These are phyloP conservation scores for Diaporthe eres DNA, from an alignment of 2,329 filamentous ascomycete species.

Conservation along the genomic window DNA sequence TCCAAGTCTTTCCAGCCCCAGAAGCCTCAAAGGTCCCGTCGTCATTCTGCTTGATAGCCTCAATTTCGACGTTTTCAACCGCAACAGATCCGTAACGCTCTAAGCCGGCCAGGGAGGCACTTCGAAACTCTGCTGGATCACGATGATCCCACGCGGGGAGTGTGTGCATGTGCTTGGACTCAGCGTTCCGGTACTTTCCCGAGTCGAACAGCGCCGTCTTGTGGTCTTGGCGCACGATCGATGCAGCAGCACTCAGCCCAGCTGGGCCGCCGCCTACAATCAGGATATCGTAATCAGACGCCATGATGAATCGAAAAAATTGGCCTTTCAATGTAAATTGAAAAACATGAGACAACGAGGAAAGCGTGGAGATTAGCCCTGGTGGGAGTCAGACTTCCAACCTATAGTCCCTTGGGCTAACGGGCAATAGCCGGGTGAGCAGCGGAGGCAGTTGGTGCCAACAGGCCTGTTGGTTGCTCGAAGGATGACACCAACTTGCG, in stretches of 20 bases:
- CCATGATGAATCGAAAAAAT: neutral
- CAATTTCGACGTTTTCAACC: conserved; percentile 45
- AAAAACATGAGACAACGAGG: neutral
- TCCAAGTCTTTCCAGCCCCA: conserved; percentile 59
- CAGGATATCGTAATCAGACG: conserved; percentile 50
- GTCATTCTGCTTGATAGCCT: conserved; percentile 42
- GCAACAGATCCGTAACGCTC: conserved; percentile 53
- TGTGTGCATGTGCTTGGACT: conserved; percentile 63
- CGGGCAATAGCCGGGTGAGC: no score
- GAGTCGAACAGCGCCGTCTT: conserved; percentile 64
- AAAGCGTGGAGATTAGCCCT: neutral
- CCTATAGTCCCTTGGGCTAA: no score
- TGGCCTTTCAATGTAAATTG: no score
- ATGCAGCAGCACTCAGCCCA: conserved; percentile 61
- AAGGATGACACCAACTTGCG: neutral
- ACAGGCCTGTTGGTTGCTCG: neutral
- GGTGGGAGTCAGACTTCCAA: neutral
- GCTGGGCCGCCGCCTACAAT: conserved; percentile 67
- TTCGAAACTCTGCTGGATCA: conserved; percentile 52
- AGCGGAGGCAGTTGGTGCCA: neutral
- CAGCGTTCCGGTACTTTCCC: conserved; percentile 63
- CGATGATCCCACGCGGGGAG: conserved; percentile 56
- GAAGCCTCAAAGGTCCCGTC: conserved; percentile 40
- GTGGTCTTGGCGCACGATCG: conserved; percentile 64
- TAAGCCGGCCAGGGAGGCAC: conserved; percentile 51